These are phyloP conservation scores for Pelargonium cotyledonis DNA, from an alignment of 441 rosid genomes.

Conservation along the genomic window DNA sequence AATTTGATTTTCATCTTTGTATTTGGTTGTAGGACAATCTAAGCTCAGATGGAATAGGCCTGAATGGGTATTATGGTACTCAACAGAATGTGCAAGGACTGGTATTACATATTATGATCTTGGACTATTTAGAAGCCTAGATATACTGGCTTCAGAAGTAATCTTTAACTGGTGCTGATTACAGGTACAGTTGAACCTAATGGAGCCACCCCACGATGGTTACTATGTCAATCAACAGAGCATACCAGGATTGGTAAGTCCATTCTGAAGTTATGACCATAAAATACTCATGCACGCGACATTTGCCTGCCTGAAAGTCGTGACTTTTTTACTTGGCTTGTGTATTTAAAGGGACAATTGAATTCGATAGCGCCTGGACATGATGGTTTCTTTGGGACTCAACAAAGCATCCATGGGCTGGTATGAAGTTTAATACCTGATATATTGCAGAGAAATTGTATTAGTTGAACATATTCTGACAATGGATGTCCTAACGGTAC, in stretches of 20 bases:
- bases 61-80: slow-evolving; percentile 33
- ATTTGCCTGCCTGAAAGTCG: slow-evolving; percentile 3
- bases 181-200: slow-evolving; percentile 48
- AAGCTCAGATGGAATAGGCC: slow-evolving; percentile 34
- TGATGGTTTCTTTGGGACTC: slow-evolving; percentile 42
- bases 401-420: slow-evolving; percentile 46
- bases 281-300: neutral
- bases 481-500: slow-evolving; percentile 9
- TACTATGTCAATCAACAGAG: slow-evolving; percentile 47
- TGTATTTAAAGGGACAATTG: slow-evolving; percentile 41
- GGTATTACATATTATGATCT: slow-evolving; percentile 7
- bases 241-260: slow-evolving; percentile 48
- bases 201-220: slow-evolving; percentile 65
- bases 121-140: slow-evolving; percentile 2
- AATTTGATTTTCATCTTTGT: neutral
- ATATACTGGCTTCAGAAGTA: neutral
- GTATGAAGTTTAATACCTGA: slow-evolving; percentile 23
- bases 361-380: slow-evolving; percentile 43
- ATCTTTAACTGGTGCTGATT: slow-evolving; percentile 13
- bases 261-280: slow-evolving; percentile 10
- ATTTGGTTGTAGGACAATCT: slow-evolving; percentile 25
- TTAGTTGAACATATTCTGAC: slow-evolving; percentile 7
- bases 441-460: slow-evolving; percentile 6
- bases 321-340: slow-evolving; percentile 13
- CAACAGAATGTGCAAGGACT: slow-evolving; percentile 28